phyloP scores from a whole-genome alignment of 2,329 filamentous ascomycete species.

The Leptoxyphium fumago region DNA sequence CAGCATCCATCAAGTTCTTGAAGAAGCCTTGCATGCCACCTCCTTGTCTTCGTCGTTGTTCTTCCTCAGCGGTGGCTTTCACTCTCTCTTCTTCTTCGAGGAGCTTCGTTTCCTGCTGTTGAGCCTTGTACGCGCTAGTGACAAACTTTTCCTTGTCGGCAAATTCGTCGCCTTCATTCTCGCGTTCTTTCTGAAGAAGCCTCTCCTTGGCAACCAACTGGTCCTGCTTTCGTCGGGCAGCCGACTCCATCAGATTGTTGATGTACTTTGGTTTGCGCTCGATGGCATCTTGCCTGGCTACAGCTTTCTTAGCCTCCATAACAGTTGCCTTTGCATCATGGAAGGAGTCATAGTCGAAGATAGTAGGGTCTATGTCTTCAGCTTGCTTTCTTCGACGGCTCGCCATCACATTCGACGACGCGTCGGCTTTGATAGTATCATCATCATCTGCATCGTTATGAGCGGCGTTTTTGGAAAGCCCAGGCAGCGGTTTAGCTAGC shows the following conservation, averaged over 20 bases:
- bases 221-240: conserved; percentile 64
- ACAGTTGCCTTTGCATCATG: conserved; percentile 58
- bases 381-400: conserved; percentile 24
- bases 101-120: conserved; percentile 59
- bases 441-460: background rate
- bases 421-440: background rate
- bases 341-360: conserved; percentile 76
- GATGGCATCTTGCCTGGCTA: conserved; percentile 36
- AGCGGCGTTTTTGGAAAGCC: background rate
- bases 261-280: conserved; percentile 66
- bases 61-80: conserved; percentile 50
- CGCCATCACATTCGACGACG: background rate
- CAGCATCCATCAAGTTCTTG: conserved; percentile 54
- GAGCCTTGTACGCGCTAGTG: conserved; percentile 66
- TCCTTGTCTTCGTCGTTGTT: conserved; percentile 51
- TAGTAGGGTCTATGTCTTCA: conserved; percentile 51
- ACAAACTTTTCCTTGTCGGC: conserved; percentile 78
- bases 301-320: conserved; percentile 40
- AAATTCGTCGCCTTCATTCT: conserved; percentile 67
- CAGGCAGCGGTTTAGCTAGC: background rate
- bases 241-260: conserved; percentile 55
- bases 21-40: conserved; percentile 59
- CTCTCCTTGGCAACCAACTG: conserved; percentile 67
- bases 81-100: conserved; percentile 58
- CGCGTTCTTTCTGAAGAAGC: conserved; percentile 60